Conservation (phyloP, 768 basidiomycete genomes). For the Russula foetens region DNA sequence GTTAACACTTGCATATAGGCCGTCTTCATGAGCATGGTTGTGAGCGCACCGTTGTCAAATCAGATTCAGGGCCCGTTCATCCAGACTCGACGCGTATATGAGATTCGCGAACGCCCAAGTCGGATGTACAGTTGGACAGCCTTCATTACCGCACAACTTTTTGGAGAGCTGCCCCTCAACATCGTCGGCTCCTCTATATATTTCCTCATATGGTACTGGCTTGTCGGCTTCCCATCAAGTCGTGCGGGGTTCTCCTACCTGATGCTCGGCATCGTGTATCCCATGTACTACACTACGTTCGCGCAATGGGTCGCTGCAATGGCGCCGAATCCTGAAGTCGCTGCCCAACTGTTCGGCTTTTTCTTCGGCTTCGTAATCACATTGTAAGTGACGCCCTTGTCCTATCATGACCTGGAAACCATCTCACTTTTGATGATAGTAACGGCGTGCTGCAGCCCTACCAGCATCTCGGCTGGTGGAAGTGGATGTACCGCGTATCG, state of each 20-base stretch:
- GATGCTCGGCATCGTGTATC: conserved; percentile 31
- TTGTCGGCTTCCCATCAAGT: conserved; percentile 32
- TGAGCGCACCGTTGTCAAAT: conserved; percentile 31
- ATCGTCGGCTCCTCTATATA: conserved; percentile 33
- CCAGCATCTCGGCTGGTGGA: conserved; percentile 36
- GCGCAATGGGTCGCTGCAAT: conserved; percentile 36
- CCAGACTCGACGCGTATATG: conserved; percentile 31
- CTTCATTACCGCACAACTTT: conserved; percentile 29
- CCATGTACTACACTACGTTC: conserved; percentile 39
- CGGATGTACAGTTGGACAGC: conserved; percentile 37
- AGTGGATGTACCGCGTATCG: conserved; percentile 33
- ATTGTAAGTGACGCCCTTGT: conserved; percentile 30
- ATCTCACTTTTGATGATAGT: conserved; percentile 22
- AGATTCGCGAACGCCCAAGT: conserved; percentile 35
- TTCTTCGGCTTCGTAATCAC: conserved; percentile 35
- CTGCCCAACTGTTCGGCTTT: conserved; percentile 32
- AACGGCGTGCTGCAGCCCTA: conserved; percentile 43
- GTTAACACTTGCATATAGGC: conserved; percentile 20
- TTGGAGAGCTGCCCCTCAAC: conserved; percentile 39
- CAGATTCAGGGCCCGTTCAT: conserved; percentile 38
- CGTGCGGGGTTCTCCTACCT: conserved; percentile 37
- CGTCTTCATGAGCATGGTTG: conserved; percentile 29
- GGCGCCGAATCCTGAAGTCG: conserved; percentile 34
- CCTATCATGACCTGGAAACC: background rate
- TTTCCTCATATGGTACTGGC: conserved; percentile 44